Conservation (phyloP, 2,329 filamentous ascomycete species). For the Fusarium vanettenii region DNA sequence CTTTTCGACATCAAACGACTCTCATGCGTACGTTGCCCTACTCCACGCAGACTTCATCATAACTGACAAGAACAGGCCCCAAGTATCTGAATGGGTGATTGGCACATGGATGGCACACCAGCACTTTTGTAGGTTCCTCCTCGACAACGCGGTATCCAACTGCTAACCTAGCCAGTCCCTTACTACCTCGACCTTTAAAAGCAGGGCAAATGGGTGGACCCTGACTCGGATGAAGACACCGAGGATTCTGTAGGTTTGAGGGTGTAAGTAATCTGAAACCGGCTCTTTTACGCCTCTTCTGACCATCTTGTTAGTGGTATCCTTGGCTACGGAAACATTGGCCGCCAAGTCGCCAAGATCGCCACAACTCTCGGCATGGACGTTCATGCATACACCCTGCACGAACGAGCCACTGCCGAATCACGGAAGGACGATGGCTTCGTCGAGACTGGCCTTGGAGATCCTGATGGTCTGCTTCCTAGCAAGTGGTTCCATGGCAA, state of each 20-base stretch:
- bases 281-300: background rate
- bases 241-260: constrained; percentile 30
- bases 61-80: background rate
- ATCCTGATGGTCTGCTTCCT: constrained; percentile 60
- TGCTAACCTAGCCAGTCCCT: constrained; percentile 23
- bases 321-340: constrained; percentile 65
- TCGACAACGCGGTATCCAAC: background rate
- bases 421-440: constrained; percentile 73
- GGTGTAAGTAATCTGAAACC: background rate
- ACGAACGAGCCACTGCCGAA: constrained; percentile 71
- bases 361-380: constrained; percentile 75
- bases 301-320: constrained; percentile 52
- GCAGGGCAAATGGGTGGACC: constrained; percentile 17
- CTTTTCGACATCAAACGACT: constrained; percentile 12
- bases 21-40: background rate
- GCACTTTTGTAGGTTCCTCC: background rate
- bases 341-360: constrained; percentile 64
- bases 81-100: background rate
- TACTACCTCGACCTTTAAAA: constrained; percentile 26
- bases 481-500: constrained; percentile 62
- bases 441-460: constrained; percentile 73
- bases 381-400: constrained; percentile 79
- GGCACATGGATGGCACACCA: background rate
- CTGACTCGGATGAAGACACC: constrained; percentile 16
- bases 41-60: background rate